Base-by-base conservation (phyloP, 345 rosid genomes). In the Hibiscus mutabilis region DNA sequence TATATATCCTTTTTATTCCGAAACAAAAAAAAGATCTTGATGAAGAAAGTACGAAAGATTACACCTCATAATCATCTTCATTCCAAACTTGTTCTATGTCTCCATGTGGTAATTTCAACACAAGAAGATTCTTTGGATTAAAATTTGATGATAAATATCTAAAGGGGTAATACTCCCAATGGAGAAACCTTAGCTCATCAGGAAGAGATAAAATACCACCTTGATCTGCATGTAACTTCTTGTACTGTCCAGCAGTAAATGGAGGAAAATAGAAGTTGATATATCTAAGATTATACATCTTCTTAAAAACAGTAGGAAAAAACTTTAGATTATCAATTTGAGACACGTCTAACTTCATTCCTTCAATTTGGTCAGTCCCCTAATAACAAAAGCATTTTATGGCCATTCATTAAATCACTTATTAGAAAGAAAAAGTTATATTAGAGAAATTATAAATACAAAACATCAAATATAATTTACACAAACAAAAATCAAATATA, bases 321-420 rank as follows among this genome's bases (percentile, higher is more conserved):
- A 83, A 44, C 21, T 62, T 35, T 70, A 71, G 35, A 16, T 71
- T 57, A 31, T 69, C 11, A 16, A 51, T n/a, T 51, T n/a, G 56
- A n/a, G 56, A 5, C 56, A 51, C 16, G 22, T 51, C 21, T 51
- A 51, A n/a, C 21, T 16, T 55, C 65, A 81, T 73, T 16, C 83
- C 83, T 73, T 81, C 66, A 61, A 84, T 42, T 29, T 22, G 58
- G 7, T 76, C 69, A 22, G 71, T 58, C 29, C 76, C 84, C 86
- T 47, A 1, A 47, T 84, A 55, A 14, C 1, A 53, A 53, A 13
- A 47, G 13, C 5, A 47, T n/a, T n/a, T n/a, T n/a, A n/a, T n/a
- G n/a, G n/a, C n/a, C n/a, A n/a, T n/a, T n/a, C n/a, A n/a, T n/a
- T n/a, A n/a, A n/a, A n/a, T n/a, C n/a, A n/a, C n/a, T n/a, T n/a